Evolutionary conservation across 208 protist species (phyloP).

Genomic region (Trypanosomatidae sp.): DNA sequence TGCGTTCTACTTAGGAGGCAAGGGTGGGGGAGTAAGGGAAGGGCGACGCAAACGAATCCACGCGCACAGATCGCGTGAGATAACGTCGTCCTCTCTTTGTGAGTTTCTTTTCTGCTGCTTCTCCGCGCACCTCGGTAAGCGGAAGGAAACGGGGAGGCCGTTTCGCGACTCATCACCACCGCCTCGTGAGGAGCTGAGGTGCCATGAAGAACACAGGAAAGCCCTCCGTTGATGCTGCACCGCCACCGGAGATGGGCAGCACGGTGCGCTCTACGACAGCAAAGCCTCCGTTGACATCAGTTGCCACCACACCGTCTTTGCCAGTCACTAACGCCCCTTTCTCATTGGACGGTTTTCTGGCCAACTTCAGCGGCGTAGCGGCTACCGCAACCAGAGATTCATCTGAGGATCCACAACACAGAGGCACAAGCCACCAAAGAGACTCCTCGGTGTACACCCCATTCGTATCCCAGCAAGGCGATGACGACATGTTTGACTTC

Average conservation of each 20-base stretch:
- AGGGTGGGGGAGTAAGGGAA: background rate
- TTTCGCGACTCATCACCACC: background rate
- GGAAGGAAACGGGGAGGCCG: no score
- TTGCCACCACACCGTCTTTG: background rate
- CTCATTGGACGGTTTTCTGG: slow-evolving; percentile 19
- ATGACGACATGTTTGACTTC: slow-evolving; percentile 8
- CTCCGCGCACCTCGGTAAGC: background rate
- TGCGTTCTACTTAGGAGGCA: background rate
- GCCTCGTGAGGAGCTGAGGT: background rate
- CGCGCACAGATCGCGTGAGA: background rate
- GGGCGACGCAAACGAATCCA: background rate
- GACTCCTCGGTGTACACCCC: background rate
- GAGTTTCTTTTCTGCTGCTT: background rate
- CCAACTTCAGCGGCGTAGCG: slow-evolving; percentile 8
- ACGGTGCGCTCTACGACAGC: background rate
- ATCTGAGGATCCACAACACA: background rate
- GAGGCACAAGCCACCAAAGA: background rate
- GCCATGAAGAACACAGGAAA: background rate
- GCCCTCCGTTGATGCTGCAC: background rate
- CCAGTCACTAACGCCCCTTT: slow-evolving; percentile 8
- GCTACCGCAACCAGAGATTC: background rate
- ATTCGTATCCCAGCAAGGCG: background rate
- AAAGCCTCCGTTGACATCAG: slow-evolving; percentile 3
- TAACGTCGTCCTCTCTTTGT: background rate
- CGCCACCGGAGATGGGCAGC: background rate